These are phyloP conservation scores for Mastigamoeba balamuthi DNA, from an alignment of 78 protist species.

Conservation along the genomic window DNA sequence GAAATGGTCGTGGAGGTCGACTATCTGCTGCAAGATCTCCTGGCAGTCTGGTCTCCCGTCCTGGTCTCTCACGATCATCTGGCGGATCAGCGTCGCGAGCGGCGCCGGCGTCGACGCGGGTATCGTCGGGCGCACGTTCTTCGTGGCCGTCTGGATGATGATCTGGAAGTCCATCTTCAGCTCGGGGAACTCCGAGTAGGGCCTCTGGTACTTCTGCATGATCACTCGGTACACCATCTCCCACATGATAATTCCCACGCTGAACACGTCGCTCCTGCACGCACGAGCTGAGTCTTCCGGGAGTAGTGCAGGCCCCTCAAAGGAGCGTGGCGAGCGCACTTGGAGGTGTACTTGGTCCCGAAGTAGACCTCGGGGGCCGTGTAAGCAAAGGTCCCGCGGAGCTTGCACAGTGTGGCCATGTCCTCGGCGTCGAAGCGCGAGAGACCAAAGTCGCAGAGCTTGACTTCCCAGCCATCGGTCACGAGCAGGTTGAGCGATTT, in stretches of 20 bases:
- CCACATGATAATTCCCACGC: constrained; percentile 51
- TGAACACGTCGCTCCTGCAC: constrained; percentile 12
- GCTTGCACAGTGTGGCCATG: constrained; percentile 30
- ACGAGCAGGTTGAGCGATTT: constrained; percentile 43
- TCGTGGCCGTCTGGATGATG: constrained; percentile 37
- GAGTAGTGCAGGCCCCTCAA: background rate
- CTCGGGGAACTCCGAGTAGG: constrained; percentile 32
- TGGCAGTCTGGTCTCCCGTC: background rate
- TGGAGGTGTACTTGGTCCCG: constrained; percentile 32
- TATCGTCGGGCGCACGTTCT: constrained; percentile 36
- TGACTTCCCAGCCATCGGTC: constrained; percentile 39
- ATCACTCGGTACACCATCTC: constrained; percentile 24
- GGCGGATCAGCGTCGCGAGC: constrained; percentile 15
- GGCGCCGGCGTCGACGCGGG: constrained; percentile 22
- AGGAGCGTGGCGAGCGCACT: background rate
- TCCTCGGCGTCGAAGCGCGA: constrained; percentile 36
- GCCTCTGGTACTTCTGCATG: constrained; percentile 30
- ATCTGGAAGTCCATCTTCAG: constrained; percentile 55
- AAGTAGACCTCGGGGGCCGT: constrained; percentile 43
- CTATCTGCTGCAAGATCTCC: background rate
- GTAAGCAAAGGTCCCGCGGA: constrained; percentile 47
- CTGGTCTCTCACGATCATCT: background rate
- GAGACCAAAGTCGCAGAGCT: constrained; percentile 48
- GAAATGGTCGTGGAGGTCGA: background rate
- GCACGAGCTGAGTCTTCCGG: background rate